Evolutionary conservation across 2,329 filamentous ascomycete genomes (phyloP).

Genomic region (Fusarium subtropicale): DNA sequence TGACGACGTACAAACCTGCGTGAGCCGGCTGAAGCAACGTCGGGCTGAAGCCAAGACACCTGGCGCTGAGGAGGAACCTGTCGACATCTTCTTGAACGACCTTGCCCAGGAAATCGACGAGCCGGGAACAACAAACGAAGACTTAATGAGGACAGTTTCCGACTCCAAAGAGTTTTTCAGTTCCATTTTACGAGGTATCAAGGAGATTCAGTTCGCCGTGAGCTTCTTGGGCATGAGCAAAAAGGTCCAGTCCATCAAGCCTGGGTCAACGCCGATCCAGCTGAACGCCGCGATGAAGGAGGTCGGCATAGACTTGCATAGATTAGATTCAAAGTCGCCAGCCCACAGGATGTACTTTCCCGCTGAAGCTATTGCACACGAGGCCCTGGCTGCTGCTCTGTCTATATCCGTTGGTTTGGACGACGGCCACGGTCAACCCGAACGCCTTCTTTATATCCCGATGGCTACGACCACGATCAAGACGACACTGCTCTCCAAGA

Average conservation of each 20-base stretch:
- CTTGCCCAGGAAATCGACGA: constrained; percentile 79
- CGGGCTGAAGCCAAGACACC: constrained; percentile 53
- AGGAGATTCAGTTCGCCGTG: constrained; percentile 95
- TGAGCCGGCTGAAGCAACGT: constrained; percentile 65
- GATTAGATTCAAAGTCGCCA: constrained; percentile 90
- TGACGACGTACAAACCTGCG: constrained; percentile 80
- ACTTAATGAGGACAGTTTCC: constrained; percentile 83
- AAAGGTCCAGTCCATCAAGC: constrained; percentile 75
- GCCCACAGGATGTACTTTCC: constrained; percentile 99
- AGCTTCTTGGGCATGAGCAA: constrained; percentile 91
- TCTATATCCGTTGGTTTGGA: constrained; percentile 93
- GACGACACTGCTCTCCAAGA: constrained; percentile 94
- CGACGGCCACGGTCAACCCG: constrained; percentile 85
- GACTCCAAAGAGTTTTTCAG: constrained; percentile 93
- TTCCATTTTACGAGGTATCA: constrained; percentile 90
- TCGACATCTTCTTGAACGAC: constrained; percentile 75
- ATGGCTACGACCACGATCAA: constrained; percentile 97
- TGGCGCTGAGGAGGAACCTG: constrained; percentile 59
- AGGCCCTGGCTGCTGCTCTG: constrained; percentile 90
- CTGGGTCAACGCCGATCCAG: constrained; percentile 76
- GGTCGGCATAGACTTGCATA: constrained; percentile 90
- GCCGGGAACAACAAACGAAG: constrained; percentile 73
- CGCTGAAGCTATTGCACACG: constrained; percentile 90
- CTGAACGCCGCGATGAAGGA: constrained; percentile 96
- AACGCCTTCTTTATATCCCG: constrained; percentile 90